Percentiles rank a stretch among this genome's conserved stretches.
These are phyloP conservation scores for Cladophialophora carrionii DNA, from an alignment of 2,329 filamentous ascomycete species.

Conservation along the genomic window DNA sequence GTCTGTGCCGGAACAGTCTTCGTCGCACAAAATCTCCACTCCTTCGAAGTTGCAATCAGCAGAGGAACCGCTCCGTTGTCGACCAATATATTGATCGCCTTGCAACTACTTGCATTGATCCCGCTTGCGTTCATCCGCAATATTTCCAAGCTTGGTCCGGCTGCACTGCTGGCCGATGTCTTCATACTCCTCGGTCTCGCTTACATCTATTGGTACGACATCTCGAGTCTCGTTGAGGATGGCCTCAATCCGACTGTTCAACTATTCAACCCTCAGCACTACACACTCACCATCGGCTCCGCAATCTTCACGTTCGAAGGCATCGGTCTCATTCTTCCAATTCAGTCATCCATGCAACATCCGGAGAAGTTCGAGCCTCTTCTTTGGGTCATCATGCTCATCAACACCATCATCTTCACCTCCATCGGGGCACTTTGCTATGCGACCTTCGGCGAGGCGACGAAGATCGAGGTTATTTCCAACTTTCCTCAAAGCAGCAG, in stretches of 20 bases:
- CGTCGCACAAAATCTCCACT: conserved; percentile 71
- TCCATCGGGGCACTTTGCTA: conserved; percentile 74
- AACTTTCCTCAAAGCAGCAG: conserved; percentile 72
- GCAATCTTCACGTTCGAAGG: conserved; percentile 80
- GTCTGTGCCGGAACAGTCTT: conserved; percentile 79
- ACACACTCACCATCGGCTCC: conserved; percentile 71
- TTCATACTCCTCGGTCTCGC: conserved; percentile 71
- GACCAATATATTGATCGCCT: conserved; percentile 63
- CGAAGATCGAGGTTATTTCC: conserved; percentile 73
- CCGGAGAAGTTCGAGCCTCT: conserved; percentile 69
- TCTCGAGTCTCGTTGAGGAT: conserved; percentile 57
- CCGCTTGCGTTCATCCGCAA: conserved; percentile 72
- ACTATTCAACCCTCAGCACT: conserved; percentile 70
- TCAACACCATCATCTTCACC: conserved; percentile 74
- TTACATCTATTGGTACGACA: conserved; percentile 75
- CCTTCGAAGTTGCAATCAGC: conserved; percentile 67
- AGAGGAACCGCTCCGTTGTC: conserved; percentile 55
- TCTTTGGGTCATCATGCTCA: conserved; percentile 69
- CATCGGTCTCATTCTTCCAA: conserved; percentile 75
- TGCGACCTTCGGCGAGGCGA: conserved; percentile 70
- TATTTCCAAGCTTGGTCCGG: conserved; percentile 72
- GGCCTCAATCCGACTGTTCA: conserved; percentile 65
- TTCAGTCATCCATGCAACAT: conserved; percentile 73
- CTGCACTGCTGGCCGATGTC: conserved; percentile 69
- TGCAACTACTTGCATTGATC: conserved; percentile 67